These are phyloP conservation scores for Calonectria pseudoturangicola DNA, from an alignment of 2,329 filamentous ascomycete genomes.

Conservation along the genomic window DNA sequence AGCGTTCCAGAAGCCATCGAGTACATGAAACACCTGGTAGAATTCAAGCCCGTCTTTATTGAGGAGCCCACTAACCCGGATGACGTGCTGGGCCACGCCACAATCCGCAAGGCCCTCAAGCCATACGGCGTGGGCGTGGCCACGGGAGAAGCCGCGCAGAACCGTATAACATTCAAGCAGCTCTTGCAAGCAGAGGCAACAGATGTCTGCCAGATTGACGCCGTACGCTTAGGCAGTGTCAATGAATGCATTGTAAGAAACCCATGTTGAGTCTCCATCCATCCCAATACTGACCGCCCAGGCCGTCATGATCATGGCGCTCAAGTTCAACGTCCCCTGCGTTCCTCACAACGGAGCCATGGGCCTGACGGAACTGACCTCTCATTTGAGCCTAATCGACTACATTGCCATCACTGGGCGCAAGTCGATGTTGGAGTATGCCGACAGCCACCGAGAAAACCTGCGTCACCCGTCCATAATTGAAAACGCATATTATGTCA, in stretches of 20 bases:
- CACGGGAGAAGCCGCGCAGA: constrained; percentile 96
- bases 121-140: constrained; percentile 87
- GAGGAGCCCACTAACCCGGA: constrained; percentile 95
- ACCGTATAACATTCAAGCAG: constrained; percentile 95
- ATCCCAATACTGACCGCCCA: not conserved
- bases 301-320: constrained; percentile 92
- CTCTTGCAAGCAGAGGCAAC: constrained; percentile 86
- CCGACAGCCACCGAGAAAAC: constrained; percentile 95
- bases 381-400: constrained; percentile 93
- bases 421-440: constrained; percentile 89
- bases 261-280: not conserved
- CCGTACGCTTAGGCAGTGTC: constrained; percentile 90
- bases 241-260: constrained; percentile 83
- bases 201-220: constrained; percentile 92
- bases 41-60: constrained; percentile 95
- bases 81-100: constrained; percentile 90
- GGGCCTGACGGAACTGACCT: constrained; percentile 93
- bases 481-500: constrained; percentile 90
- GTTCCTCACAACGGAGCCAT: constrained; percentile 94
- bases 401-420: constrained; percentile 91
- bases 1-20: constrained; percentile 91
- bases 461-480: constrained; percentile 88
- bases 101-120: constrained; percentile 86
- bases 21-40: constrained; percentile 87
- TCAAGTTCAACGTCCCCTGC: constrained; percentile 85